Evolutionary conservation across 2,329 filamentous ascomycete species (phyloP).

Genomic region (Epichloe elymi): DNA sequence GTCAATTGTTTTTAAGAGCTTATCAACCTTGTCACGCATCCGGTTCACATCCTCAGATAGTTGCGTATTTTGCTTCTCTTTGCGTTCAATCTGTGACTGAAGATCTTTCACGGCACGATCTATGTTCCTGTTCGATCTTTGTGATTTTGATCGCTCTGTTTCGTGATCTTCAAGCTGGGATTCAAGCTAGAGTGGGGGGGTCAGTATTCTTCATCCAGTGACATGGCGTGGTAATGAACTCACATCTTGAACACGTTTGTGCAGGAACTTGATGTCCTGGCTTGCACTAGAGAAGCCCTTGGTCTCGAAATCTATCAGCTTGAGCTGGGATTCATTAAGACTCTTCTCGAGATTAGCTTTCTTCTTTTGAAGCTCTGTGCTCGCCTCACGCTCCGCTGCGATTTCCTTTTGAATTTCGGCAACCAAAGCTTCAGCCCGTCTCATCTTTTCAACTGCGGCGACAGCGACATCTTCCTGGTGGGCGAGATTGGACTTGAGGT

Average conservation of each 20-base stretch:
- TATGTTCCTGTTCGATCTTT: constrained; percentile 79
- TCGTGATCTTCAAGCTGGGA: constrained; percentile 75
- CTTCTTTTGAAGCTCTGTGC: constrained; percentile 71
- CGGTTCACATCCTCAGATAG: constrained; percentile 73
- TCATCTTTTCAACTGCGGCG: constrained; percentile 94
- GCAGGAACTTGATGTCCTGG: constrained; percentile 88
- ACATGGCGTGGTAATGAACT: constrained; percentile 20
- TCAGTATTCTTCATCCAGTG: constrained; percentile 16
- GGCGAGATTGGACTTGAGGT: constrained; percentile 76
- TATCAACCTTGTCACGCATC: constrained; percentile 80
- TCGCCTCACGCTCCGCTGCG: constrained; percentile 68
- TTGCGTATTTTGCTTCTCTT: constrained; percentile 74
- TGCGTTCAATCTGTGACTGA: constrained; percentile 81
- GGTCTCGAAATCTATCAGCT: constrained; percentile 85
- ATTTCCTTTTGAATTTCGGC: constrained; percentile 92
- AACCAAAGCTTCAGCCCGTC: constrained; percentile 74
- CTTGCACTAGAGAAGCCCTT: constrained; percentile 92
- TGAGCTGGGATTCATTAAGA: constrained; percentile 79
- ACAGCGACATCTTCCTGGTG: constrained; percentile 88
- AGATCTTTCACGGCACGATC: constrained; percentile 91
- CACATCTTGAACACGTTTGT: constrained; percentile 92
- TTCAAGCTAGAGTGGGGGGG: constrained; percentile 52
- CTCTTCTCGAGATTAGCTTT: constrained; percentile 83
- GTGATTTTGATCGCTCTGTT: constrained; percentile 62
- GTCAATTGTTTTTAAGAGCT: constrained; percentile 81